Base-by-base conservation (phyloP, 768 basidiomycete species). In the Asterophora lycoperdoides region DNA sequence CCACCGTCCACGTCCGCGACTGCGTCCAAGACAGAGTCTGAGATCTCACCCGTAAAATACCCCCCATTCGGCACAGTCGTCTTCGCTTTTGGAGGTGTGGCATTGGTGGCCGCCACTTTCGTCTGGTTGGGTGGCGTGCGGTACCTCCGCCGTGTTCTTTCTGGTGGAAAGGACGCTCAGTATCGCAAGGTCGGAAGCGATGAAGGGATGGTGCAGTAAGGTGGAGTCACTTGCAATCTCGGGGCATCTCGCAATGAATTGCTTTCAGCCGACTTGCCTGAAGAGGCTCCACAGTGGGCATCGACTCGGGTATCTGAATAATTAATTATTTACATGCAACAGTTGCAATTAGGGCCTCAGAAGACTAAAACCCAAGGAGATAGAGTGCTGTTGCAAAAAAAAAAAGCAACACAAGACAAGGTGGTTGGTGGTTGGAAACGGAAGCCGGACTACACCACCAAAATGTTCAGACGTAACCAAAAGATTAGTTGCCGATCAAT, bases 191-290 rank as follows among this genome's bases (percentile, higher is more conserved):
- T 83, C 9, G 65, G 61, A 9, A 63, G 29, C 32, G 46, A 72
- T n/a, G 76, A 76, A 3, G 82, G 82, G 44, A 40, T 70, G 49
- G 75, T 77, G 65, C 75, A 78, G 67, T 79, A 69, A 73, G 65
- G 49, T 41, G 46, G 40, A 53, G 40, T 51, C 41, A 42, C 46
- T 33, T 38, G 28, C 44, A 36, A 51, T 20, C 55, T 51, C 8
- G 38, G 18, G 42, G 33, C 44, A 53, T 37, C 36, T 44, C 35
- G 47, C 34, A 38, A 44, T 41, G 3, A 39, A 49, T 44, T 33
- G 49, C 49, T 36, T 38, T 36, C 51, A 67, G 66, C 51, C 63
- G 66, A 30, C 51, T 61, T 9, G 64, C 63, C 14, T 67, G 50
- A 63, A 42, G 8, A 32, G 13, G 30, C 17, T 32, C 8, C 13